These are phyloP conservation scores for Abrus pulchellus DNA, from an alignment of 306 rosid genomes.

Conservation along the genomic window DNA sequence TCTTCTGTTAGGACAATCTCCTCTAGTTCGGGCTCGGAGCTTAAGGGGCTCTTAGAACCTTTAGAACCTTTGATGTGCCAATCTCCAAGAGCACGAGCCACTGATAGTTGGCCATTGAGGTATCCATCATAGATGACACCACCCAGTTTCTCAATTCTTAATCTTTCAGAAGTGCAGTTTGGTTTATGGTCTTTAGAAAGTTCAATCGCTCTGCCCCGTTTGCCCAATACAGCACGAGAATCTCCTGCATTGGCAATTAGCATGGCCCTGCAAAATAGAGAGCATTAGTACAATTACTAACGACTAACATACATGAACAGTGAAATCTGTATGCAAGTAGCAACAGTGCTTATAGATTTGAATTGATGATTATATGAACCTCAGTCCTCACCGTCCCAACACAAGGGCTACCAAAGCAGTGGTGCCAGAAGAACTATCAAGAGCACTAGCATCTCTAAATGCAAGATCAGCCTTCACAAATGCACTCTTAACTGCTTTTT, in stretches of 20 bases:
- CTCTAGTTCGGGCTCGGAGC: conserved; percentile 71
- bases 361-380: neutral
- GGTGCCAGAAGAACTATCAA: conserved; percentile 74
- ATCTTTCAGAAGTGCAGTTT: conserved; percentile 70
- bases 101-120: conserved; percentile 77
- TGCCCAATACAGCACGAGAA: conserved; percentile 77
- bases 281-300: conserved; percentile 20
- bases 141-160: conserved; percentile 79
- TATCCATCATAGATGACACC: conserved; percentile 79
- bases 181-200: conserved; percentile 83
- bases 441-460: conserved; percentile 62
- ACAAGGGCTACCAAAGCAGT: conserved; percentile 61
- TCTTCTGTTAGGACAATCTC: conserved; percentile 64
- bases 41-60: conserved; percentile 70
- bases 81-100: conserved; percentile 78
- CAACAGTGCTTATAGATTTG: neutral
- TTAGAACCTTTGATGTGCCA: conserved; percentile 80
- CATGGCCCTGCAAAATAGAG: conserved; percentile 56
- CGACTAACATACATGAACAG: conserved; percentile 1
- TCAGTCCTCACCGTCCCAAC: conserved; percentile 62
- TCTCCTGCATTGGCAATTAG: conserved; percentile 75
- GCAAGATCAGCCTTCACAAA: conserved; percentile 71
- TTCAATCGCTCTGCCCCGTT: conserved; percentile 70
- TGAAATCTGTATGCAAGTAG: neutral
- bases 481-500: conserved; percentile 62